Percentiles rank a stretch among this genome's conserved stretches.
phyloP scores from a whole-genome alignment of 2,329 filamentous ascomycete genomes.

The Penicillium sclerotigenum region DNA sequence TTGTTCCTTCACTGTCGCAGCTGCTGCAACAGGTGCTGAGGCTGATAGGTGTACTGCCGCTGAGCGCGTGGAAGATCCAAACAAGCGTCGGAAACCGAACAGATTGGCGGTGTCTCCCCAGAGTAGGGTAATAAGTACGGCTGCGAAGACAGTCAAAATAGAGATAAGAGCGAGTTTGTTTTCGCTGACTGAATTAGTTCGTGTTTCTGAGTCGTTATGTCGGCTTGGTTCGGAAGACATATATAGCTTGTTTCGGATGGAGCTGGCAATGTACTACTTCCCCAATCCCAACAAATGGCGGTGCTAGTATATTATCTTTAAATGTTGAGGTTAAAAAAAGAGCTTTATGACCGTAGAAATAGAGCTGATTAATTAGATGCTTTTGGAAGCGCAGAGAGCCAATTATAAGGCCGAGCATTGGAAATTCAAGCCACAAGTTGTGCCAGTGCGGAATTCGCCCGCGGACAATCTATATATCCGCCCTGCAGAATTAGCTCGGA shows the following conservation, averaged over 20 bases:
- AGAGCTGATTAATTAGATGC: not conserved
- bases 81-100: slow-evolving; percentile 27
- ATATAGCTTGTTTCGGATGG: slow-evolving; percentile 2
- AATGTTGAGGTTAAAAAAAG: too few relatives aligned
- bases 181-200: not conserved
- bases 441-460: slow-evolving; percentile 27
- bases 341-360: too few relatives aligned
- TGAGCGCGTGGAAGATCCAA: slow-evolving; percentile 14
- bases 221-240: slow-evolving; percentile 24
- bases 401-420: slow-evolving; percentile 17
- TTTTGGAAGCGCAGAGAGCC: slow-evolving; percentile 11
- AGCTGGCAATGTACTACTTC: not conserved
- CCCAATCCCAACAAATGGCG: not conserved
- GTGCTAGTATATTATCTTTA: not conserved
- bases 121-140: slow-evolving; percentile 20
- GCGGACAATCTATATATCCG: slow-evolving; percentile 7
- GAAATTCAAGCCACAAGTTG: slow-evolving; percentile 4
- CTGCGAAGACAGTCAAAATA: slow-evolving; percentile 18
- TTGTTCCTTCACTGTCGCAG: not conserved
- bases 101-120: slow-evolving; percentile 26
- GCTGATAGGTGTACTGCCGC: slow-evolving; percentile 4
- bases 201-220: slow-evolving; percentile 1
- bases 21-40: not conserved
- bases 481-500: not conserved
- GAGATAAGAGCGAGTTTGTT: slow-evolving; percentile 17